These are phyloP conservation scores for Podospora fimiseda DNA, from an alignment of 495 filamentous ascomycete species.

Conservation along the genomic window DNA sequence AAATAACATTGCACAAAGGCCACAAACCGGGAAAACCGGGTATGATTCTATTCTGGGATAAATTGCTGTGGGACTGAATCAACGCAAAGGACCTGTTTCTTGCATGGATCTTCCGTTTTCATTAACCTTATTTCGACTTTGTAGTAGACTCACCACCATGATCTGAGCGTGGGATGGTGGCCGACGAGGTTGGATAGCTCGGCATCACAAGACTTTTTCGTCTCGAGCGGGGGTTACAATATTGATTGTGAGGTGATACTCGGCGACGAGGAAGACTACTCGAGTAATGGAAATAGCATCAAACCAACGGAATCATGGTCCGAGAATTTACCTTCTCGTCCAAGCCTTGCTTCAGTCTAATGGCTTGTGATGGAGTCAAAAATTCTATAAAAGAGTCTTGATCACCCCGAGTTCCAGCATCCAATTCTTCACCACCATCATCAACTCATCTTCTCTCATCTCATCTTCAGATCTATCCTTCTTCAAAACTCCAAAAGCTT, in stretches of 20 bases:
- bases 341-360: not conserved
- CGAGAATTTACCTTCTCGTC: not conserved
- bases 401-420: not conserved
- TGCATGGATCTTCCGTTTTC: conserved; percentile 3
- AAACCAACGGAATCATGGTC: not conserved
- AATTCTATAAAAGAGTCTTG: conserved; percentile 1
- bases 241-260: conserved; percentile 9
- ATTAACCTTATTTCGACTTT: conserved; percentile 6
- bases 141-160: not conserved
- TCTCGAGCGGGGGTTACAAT: conserved; percentile 4
- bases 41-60: conserved; percentile 1
- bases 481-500: not conserved
- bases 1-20: not conserved
- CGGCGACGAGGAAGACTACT: not conserved
- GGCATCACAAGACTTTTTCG: not conserved
- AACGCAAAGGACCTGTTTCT: not conserved
- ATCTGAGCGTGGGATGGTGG: not conserved
- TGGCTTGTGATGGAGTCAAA: not conserved
- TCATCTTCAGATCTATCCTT: not conserved
- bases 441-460: not conserved
- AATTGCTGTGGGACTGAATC: not conserved
- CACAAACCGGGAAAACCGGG: not conserved
- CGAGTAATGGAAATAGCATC: not conserved
- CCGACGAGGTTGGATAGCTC: not conserved
- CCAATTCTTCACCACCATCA: not conserved